Evolutionary conservation across 116 monocot genomes (phyloP).

Genomic region (Zostera marina): DNA sequence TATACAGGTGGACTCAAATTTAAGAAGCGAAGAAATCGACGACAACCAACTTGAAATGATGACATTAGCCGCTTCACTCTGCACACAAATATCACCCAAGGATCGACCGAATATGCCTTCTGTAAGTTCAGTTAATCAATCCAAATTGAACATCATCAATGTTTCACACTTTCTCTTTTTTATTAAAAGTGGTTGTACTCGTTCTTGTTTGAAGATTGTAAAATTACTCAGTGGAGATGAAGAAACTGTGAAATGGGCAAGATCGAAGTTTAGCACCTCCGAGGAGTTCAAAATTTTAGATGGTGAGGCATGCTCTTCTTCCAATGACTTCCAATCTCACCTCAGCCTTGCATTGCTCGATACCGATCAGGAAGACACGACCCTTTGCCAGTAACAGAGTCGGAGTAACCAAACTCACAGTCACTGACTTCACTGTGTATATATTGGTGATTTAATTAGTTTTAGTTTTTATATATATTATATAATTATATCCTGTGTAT

Average conservation of each 20-base stretch:
- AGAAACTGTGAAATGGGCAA: conserved; percentile 36
- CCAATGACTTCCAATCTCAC: conserved; percentile 35
- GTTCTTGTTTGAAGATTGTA: conserved; percentile 27
- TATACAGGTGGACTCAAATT: conserved; percentile 43
- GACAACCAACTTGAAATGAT: conserved; percentile 35
- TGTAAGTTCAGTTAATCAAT: conserved; percentile 20
- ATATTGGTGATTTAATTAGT: too few relatives aligned
- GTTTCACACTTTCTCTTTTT: neutral
- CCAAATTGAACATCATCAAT: neutral
- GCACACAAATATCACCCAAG: conserved; percentile 42
- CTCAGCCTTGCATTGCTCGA: conserved; percentile 50
- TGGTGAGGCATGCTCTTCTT: conserved; percentile 3
- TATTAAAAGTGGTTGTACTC: neutral
- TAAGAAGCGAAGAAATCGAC: conserved; percentile 24
- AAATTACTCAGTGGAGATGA: conserved; percentile 65
- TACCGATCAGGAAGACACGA: conserved; percentile 12
- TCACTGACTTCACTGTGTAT: neutral
- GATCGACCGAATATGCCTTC: conserved; percentile 35
- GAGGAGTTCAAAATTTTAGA: conserved; percentile 19
- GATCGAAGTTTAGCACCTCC: conserved; percentile 13
- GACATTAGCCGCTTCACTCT: conserved; percentile 59
- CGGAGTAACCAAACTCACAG: conserved; percentile 15
- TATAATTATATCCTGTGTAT: too few relatives aligned
- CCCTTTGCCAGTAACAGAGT: conserved; percentile 21
- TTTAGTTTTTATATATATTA: too few relatives aligned